Conservation (phyloP, 106 monocot genomes). For the Hemerocallis citrina region DNA sequence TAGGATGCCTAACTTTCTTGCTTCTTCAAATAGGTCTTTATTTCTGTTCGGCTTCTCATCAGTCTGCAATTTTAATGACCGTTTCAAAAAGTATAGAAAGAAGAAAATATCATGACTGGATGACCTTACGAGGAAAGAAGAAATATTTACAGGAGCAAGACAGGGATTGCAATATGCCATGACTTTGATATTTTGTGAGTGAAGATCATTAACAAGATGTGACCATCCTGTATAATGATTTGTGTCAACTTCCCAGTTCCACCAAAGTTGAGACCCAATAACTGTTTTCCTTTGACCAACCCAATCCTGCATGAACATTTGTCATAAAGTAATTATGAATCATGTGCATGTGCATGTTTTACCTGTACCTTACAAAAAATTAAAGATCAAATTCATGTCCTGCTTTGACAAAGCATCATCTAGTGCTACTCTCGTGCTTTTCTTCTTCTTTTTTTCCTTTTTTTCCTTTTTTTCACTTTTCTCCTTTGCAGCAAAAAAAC, state of each 20-base stretch:
- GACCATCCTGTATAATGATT: constrained; percentile 48
- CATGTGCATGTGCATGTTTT: no score
- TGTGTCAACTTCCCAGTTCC: constrained; percentile 89
- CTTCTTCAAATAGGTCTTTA: constrained; percentile 64
- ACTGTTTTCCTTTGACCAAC: constrained; percentile 88
- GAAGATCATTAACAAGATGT: constrained; percentile 57
- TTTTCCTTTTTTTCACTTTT: no score
- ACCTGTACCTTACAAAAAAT: no score
- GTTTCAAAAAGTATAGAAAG: not conserved
- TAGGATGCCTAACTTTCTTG: constrained; percentile 41
- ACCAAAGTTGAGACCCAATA: constrained; percentile 85
- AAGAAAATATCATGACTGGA: not conserved
- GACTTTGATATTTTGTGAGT: constrained; percentile 30
- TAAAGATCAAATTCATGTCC: no score
- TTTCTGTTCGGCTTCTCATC: constrained; percentile 45
- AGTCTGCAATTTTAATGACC: constrained; percentile 23
- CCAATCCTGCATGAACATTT: constrained; percentile 54
- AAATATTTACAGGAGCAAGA: constrained; percentile 45
- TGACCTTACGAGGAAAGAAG: not conserved
- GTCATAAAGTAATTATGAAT: no score
- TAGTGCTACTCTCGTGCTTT: no score
- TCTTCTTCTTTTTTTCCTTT: no score
- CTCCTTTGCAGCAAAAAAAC: no score
- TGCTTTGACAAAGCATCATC: no score
- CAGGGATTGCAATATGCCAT: constrained; percentile 92